These are phyloP conservation scores for Colletotrichum trifolii DNA, from an alignment of 2,329 filamentous ascomycete species.

Conservation along the genomic window DNA sequence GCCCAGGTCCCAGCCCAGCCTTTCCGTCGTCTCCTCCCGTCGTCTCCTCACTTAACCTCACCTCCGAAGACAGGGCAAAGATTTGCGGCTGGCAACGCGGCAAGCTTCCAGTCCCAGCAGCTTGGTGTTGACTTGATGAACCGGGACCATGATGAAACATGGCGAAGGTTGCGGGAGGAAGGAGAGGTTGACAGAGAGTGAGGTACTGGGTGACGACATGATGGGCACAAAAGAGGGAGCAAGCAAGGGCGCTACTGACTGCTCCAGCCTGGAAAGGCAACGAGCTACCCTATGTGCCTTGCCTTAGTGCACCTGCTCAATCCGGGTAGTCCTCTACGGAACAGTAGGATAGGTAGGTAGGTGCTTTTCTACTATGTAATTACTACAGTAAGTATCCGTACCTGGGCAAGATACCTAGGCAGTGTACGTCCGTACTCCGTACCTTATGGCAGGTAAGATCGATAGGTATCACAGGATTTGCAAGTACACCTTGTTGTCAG, in stretches of 20 bases:
- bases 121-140: slow-evolving; percentile 24
- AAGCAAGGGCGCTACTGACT: slow-evolving; percentile 11
- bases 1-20: slow-evolving; percentile 14
- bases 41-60: too few relatives aligned
- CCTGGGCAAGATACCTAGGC: too few relatives aligned
- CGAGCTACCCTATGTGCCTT: slow-evolving; percentile 15
- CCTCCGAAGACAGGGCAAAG: neutral
- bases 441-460: too few relatives aligned
- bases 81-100: slow-evolving; percentile 20
- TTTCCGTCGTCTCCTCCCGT: neutral
- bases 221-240: slow-evolving; percentile 6
- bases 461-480: too few relatives aligned
- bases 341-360: neutral
- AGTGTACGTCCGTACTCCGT: too few relatives aligned
- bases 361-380: too few relatives aligned
- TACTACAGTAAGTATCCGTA: too few relatives aligned
- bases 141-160: slow-evolving; percentile 34
- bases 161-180: slow-evolving; percentile 15
- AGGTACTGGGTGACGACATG: slow-evolving; percentile 33
- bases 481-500: neutral
- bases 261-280: slow-evolving; percentile 18
- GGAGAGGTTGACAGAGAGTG: neutral
- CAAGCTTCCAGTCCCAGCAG: slow-evolving; percentile 17
- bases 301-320: neutral
- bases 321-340: neutral